Conservation (phyloP, 2,329 filamentous ascomycete species). For the Fusarium coffeatum region DNA sequence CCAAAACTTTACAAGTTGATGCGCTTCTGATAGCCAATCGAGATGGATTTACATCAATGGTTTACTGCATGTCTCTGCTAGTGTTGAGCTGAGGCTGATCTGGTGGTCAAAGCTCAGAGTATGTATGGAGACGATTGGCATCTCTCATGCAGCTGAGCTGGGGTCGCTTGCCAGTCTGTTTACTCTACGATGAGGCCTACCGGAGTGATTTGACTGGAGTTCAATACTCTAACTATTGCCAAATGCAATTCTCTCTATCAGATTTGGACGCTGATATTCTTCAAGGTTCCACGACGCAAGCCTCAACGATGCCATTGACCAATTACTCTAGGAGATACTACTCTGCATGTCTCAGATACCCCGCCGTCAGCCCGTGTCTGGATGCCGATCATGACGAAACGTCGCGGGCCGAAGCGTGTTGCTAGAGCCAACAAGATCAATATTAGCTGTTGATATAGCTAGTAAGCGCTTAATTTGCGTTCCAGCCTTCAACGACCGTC, state of each 20-base stretch:
- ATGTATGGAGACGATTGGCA: neutral
- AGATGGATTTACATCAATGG: neutral
- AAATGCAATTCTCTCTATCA: too few species aligned
- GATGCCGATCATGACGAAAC: neutral
- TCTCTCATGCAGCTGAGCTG: neutral
- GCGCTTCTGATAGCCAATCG: neutral
- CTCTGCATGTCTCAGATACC: neutral
- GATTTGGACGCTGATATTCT: neutral
- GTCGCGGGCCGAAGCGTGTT: conserved; percentile 13
- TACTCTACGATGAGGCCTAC: neutral
- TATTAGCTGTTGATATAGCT: neutral
- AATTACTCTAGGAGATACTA: neutral
- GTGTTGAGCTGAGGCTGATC: neutral
- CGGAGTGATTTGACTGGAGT: too few species aligned
- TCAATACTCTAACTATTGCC: neutral
- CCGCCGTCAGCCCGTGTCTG: neutral
- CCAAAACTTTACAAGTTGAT: neutral
- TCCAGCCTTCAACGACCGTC: neutral
- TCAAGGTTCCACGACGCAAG: neutral
- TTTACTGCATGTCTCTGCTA: conserved; percentile 10
- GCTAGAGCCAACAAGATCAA: neutral
- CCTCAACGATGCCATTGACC: fast-evolving
- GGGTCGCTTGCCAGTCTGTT: too few species aligned
- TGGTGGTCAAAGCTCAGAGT: neutral
- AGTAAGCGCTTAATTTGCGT: neutral